Evolutionary conservation across 192 early-diverging fungal genomes (phyloP).

Genomic region (Coemansia sp.): DNA sequence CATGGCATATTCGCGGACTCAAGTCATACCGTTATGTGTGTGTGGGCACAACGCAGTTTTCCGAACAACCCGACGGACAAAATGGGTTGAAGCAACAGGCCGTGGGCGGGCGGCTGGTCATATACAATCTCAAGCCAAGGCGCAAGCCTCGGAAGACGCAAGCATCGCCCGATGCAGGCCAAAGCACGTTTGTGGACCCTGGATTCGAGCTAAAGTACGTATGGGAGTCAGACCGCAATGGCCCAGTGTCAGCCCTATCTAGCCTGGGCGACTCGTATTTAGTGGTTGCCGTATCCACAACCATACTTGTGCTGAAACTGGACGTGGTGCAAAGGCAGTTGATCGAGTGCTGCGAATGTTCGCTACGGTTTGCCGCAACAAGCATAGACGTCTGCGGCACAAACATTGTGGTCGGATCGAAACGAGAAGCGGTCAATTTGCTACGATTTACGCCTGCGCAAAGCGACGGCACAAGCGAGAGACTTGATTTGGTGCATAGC

Average conservation of each 20-base stretch:
- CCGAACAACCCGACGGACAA: neutral
- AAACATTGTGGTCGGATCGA: constrained; percentile 34
- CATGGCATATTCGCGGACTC: constrained; percentile 36
- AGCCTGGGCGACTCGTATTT: constrained; percentile 41
- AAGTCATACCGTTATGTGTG: constrained; percentile 42
- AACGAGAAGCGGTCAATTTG: constrained; percentile 33
- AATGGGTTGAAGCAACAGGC: neutral
- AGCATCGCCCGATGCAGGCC: neutral
- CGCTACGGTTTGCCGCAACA: constrained; percentile 27
- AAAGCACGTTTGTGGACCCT: neutral
- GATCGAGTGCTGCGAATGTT: constrained; percentile 45
- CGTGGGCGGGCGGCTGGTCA: constrained; percentile 29
- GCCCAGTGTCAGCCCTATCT: constrained; percentile 30
- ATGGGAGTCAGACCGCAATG: constrained; percentile 41
- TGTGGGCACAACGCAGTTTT: constrained; percentile 33
- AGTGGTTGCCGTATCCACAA: constrained; percentile 21
- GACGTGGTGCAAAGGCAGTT: constrained; percentile 31
- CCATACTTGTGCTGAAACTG: constrained; percentile 34
- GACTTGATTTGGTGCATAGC: constrained; percentile 20
- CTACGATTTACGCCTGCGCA: constrained; percentile 21
- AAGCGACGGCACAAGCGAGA: constrained; percentile 10
- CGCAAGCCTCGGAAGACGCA: constrained; percentile 16
- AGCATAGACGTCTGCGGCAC: constrained; percentile 29
- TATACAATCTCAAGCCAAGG: constrained; percentile 40
- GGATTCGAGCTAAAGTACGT: constrained; percentile 39